phyloP scores from a whole-genome alignment of 2,329 filamentous ascomycete genomes.

The Aspergillus sojae region DNA sequence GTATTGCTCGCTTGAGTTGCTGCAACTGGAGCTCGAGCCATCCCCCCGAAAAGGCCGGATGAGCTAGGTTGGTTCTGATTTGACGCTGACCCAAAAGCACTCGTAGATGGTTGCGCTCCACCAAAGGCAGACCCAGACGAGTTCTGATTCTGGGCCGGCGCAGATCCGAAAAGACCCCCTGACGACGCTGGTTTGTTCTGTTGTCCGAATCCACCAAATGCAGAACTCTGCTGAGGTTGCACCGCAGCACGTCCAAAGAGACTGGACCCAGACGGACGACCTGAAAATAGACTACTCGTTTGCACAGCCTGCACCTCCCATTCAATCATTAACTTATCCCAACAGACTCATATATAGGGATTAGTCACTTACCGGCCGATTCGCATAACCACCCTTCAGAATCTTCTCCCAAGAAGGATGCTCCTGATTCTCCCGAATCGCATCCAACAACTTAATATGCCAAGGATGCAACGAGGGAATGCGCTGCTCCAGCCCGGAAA shows the following conservation, averaged over 20 bases:
- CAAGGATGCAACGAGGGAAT: slow-evolving; percentile 61
- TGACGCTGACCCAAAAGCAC: not conserved
- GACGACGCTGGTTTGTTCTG: not conserved
- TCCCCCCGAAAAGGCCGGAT: not conserved
- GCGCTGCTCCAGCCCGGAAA: slow-evolving; percentile 57
- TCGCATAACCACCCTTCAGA: slow-evolving; percentile 18
- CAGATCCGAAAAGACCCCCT: not conserved
- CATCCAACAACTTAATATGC: slow-evolving; percentile 54
- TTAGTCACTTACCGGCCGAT: not conserved
- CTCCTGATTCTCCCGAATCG: slow-evolving; percentile 12
- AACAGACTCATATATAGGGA: not conserved
- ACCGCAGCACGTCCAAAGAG: not conserved
- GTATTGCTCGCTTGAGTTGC: not conserved
- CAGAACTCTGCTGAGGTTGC: not conserved
- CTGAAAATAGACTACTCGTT: not conserved
- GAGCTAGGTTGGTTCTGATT: not conserved
- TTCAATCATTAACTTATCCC: not conserved
- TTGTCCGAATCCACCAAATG: not conserved
- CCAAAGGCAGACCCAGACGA: not conserved
- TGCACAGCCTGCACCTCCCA: not conserved
- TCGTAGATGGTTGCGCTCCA: not conserved
- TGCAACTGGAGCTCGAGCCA: not conserved
- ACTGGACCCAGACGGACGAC: not conserved
- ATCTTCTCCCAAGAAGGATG: slow-evolving; percentile 21
- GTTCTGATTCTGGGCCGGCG: not conserved